Percentiles rank a stretch among this genome's conserved stretches.
Evolutionary conservation across 306 rosid species (phyloP).

Genomic region (Albizia julibrissin): DNA sequence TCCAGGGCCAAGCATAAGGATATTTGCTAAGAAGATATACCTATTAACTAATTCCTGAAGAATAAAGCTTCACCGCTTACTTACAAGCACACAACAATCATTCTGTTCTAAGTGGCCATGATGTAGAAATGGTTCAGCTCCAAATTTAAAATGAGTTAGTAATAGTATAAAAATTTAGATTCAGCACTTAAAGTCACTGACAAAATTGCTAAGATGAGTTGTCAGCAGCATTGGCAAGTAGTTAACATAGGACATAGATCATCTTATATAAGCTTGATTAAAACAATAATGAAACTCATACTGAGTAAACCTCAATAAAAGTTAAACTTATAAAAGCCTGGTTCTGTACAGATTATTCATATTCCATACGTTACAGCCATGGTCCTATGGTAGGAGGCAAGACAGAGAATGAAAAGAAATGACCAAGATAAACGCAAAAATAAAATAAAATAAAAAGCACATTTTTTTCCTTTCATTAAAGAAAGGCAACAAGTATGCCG

Average conservation of each 20-base stretch:
- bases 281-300: background rate
- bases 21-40: background rate
- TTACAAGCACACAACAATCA: background rate
- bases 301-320: background rate
- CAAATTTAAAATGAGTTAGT: background rate
- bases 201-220: background rate
- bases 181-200: background rate
- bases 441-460: too few species aligned
- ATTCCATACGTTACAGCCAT: background rate
- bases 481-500: background rate
- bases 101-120: background rate
- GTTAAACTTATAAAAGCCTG: background rate
- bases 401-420: background rate
- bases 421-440: background rate
- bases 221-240: background rate
- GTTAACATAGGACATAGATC: background rate
- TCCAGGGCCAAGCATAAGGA: background rate
- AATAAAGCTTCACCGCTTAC: background rate
- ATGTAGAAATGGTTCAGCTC: background rate
- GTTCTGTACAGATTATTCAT: background rate
- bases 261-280: background rate
- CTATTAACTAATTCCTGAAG: background rate
- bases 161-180: background rate
- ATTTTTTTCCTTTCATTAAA: background rate
- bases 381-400: background rate